These are phyloP conservation scores for Fusarium veterinarium DNA, from an alignment of 2,329 filamentous ascomycete species.

Conservation along the genomic window DNA sequence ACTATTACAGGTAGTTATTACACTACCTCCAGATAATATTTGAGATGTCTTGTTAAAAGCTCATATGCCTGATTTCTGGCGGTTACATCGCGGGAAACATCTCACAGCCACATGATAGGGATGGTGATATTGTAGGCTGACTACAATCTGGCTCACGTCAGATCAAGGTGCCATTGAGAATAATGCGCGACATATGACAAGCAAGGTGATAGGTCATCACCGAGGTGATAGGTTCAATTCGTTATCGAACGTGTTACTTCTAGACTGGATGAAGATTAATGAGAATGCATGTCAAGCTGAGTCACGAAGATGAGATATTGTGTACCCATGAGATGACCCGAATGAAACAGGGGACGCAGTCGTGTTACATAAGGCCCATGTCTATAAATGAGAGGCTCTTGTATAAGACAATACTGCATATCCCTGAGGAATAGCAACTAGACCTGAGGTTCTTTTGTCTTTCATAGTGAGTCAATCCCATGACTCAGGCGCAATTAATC, in stretches of 20 bases:
- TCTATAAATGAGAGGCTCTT: fast-evolving
- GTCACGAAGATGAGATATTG: too few species aligned
- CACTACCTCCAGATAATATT: fast-evolving
- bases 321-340: background rate
- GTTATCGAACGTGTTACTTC: too few species aligned
- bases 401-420: fast-evolving
- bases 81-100: background rate
- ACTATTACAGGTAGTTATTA: background rate
- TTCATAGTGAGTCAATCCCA: background rate
- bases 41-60: background rate
- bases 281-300: too few species aligned
- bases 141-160: too few species aligned
- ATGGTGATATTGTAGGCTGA: too few species aligned
- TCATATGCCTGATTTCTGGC: fast-evolving
- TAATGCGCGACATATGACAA: too few species aligned
- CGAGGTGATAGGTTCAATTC: too few species aligned
- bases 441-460: background rate
- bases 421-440: background rate
- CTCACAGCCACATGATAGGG: background rate
- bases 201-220: too few species aligned
- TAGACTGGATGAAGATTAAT: too few species aligned
- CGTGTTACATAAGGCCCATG: background rate
- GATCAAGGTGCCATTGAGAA: too few species aligned
- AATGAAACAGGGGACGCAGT: background rate
- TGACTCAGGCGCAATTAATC: background rate